Evolutionary conservation across 352 stramenopile species (phyloP).

Genomic region (Phytophthora macrochlamydospora): DNA sequence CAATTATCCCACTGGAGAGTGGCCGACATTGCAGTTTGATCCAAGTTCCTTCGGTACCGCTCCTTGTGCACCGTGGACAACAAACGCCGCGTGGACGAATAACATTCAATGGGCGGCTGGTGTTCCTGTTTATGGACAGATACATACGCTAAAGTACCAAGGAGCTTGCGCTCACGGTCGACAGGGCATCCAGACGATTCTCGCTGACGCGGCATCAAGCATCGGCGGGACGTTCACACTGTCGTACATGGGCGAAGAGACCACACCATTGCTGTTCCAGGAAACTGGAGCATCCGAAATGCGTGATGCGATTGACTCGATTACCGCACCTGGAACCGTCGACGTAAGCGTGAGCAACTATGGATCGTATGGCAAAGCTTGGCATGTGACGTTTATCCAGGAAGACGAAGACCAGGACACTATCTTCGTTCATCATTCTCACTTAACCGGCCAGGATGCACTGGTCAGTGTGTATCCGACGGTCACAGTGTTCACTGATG

Average conservation of each 20-base stretch:
- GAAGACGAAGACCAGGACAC: conserved; percentile 63
- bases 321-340: conserved; percentile 82
- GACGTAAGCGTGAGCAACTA: conserved; percentile 80
- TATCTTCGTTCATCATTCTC: conserved; percentile 79
- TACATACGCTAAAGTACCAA: conserved; percentile 78
- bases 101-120: conserved; percentile 10
- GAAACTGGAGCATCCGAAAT: conserved; percentile 85
- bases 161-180: conserved; percentile 55
- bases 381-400: conserved; percentile 92
- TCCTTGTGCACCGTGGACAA: conserved; percentile 34
- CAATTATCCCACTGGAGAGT: conserved; percentile 66
- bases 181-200: conserved; percentile 67
- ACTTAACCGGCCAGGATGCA: conserved; percentile 72
- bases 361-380: conserved; percentile 77
- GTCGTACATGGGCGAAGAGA: conserved; percentile 86
- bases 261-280: conserved; percentile 61
- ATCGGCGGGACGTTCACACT: conserved; percentile 93
- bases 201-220: conserved; percentile 72
- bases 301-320: conserved; percentile 85
- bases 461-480: conserved; percentile 74
- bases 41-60: conserved; percentile 36
- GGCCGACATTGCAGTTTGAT: conserved; percentile 74
- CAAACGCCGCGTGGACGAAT: neutral
- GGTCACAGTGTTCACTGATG: conserved; percentile 65
- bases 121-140: conserved; percentile 47